A percentile compares a stretch with the other conserved stretches of the same genome.
Conservation (phyloP, 345 rosid species). For the Eucalyptus paniculata region DNA sequence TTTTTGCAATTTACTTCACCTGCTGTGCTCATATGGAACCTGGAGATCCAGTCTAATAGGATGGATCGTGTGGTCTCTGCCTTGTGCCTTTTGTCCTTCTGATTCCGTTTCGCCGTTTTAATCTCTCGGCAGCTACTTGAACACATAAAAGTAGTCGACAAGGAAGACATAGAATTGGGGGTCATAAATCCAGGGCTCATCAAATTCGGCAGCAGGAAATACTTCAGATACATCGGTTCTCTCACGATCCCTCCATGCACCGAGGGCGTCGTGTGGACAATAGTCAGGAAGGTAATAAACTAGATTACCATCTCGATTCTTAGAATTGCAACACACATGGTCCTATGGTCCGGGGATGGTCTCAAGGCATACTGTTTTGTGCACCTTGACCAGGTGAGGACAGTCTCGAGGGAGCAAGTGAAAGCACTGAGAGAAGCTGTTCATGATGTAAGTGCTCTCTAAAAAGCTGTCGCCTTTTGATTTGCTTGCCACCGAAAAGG, state of each 20-base stretch:
- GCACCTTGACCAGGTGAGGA: slow-evolving; percentile 27
- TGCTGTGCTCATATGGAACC: not conserved
- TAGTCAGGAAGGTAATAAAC: slow-evolving; percentile 22
- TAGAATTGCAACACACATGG: not conserved
- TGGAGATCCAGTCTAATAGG: not conserved
- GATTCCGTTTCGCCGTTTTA: not conserved
- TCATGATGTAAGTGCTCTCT: slow-evolving; percentile 16
- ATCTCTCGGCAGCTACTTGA: slow-evolving; percentile 17
- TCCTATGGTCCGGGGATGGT: not conserved
- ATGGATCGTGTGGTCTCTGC: not conserved
- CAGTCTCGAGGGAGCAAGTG: slow-evolving; percentile 55
- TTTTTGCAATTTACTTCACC: not conserved
- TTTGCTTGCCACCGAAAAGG: not conserved
- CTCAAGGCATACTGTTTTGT: not conserved
- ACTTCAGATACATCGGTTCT: slow-evolving; percentile 60
- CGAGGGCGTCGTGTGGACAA: slow-evolving; percentile 67
- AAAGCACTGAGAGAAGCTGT: slow-evolving; percentile 29
- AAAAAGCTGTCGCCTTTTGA: not conserved
- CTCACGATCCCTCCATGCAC: slow-evolving; percentile 72
- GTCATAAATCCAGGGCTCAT: slow-evolving; percentile 36
- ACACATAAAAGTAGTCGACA: slow-evolving; percentile 10
- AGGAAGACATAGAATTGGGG: slow-evolving; percentile 7
- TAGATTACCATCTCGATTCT: not conserved
- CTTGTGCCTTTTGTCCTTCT: not conserved
- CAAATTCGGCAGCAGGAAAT: slow-evolving; percentile 33